These are phyloP conservation scores for Teratosphaeria destructans DNA, from an alignment of 2,329 filamentous ascomycete species.

Conservation along the genomic window DNA sequence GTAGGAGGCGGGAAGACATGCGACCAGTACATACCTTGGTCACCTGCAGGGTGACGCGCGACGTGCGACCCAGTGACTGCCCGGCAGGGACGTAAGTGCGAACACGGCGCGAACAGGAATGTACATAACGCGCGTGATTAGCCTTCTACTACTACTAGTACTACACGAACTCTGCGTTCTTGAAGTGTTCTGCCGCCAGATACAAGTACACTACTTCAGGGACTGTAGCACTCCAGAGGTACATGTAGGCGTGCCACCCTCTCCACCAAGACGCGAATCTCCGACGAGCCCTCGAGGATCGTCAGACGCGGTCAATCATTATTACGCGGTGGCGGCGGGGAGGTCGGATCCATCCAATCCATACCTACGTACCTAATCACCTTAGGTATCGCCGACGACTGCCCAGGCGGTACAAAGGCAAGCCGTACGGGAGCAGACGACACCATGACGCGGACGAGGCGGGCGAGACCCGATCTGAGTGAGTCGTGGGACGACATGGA, in stretches of 20 bases:
- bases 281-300: neutral
- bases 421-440: neutral
- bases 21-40: neutral
- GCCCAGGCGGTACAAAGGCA: neutral
- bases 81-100: neutral
- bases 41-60: neutral
- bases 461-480: slow-evolving; percentile 12
- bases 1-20: too few relatives aligned
- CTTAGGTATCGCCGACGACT: neutral
- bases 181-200: neutral
- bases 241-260: neutral
- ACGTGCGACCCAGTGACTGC: neutral
- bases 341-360: neutral
- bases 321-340: neutral
- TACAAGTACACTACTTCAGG: neutral
- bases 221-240: neutral
- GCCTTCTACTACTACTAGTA: neutral
- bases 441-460: neutral
- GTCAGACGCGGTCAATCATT: neutral
- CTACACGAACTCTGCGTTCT: neutral
- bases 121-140: neutral
- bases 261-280: neutral
- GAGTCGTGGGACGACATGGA: slow-evolving; percentile 27
- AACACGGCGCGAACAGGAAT: neutral
- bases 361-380: too few relatives aligned